Evolutionary conservation across 805 yeast genomes (phyloP), one percentile per base, ranked within the genome.

Genomic region (Lipomyces sp.): DNA sequence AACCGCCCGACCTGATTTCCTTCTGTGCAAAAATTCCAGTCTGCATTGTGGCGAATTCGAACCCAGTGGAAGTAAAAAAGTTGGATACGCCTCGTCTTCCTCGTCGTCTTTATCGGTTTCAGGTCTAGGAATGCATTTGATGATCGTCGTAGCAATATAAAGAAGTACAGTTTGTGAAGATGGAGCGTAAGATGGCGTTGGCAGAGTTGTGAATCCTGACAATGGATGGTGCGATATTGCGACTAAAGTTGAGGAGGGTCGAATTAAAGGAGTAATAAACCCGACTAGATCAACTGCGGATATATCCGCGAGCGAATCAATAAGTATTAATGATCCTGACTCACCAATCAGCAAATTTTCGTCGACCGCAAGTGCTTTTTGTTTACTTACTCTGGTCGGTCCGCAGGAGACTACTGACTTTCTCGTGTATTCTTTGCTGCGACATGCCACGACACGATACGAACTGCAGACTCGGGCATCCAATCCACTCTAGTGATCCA

Each of bases 1-100:
- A 33, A 88, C 74, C 0, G 96, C 85, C 60, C 97, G 83, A 0
- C 99, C 99, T 0, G 97, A 90, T 74, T 90, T 90, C 63, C 98
- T 83, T 65, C 95, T 83, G 72, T 88, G 90, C 4, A 84, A 86
- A 63, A 95, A 75, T 2, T 79, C 80, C 2, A 88, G 74, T 48
- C 78, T 77, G 76, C 86, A 89, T 0, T 35, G 69, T 1, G 77
- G 67, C 45, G 79, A 77, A 73, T 92, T 90, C 60, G 83, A 74
- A 1, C 83, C 83, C 5, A 81, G 77, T 2, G 90, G 89, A 18
- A 89, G 73, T 54, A 80, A 77, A 55, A 87, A 77, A 15, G 73
- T 56, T 6, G 45, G 34, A 11, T 59, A 75, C 4, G 74, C 74
- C 30, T 84, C 70, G 10, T 81, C 81, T 60, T 86, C 88, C 42